Evolutionary conservation across 495 filamentous ascomycete genomes (phyloP), one percentile per base, ranked within the genome.

Genomic region (Aspergillus taichungensis): DNA sequence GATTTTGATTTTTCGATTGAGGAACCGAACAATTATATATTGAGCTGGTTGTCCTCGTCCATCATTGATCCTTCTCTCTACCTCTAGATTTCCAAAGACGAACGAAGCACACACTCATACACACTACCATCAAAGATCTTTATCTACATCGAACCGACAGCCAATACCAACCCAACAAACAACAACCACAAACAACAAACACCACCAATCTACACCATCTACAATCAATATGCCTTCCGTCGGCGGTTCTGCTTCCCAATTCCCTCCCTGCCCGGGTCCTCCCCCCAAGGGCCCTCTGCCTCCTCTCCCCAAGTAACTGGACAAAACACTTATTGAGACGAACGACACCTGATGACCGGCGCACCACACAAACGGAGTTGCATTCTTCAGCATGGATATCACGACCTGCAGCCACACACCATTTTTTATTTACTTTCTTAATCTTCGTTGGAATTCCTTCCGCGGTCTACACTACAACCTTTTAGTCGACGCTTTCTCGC

Each of bases 191-290:
- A 24, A 24, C 32, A 37, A 30, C 36, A 33, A 46, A 10, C 34
- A 50, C 29, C 32, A 44, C 13, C 29, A 27, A 8, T 34, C 34
- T 11, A 34, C 12, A 32, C 33, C 37, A 24, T 4, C 18, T 24
- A 51, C 12, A 24, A 42, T 43, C 70, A 78, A 62, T 52, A 82
- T 84, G 80, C 79, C 80, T 74, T 73, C 72, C 57, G 75, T 85
- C 67, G 78, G 79, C 57, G 76, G 82, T 42, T 78, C 79, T 56
- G 74, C 79, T 51, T 61, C 64, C 58, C 61, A 66, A 46, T 81
- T 88, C 52, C 86, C 86, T 74, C 86, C 86, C 53, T 88, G 84
- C 78, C 86, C 86, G 4, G 86, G 86, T 56, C 86, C 86, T 50
- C 86, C 86, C 59, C 86, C 86, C 32, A 86, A 80, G 68, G 78